Evolutionary conservation across 2,329 filamentous ascomycete species (phyloP).

Genomic region (Mariannaea sp.): DNA sequence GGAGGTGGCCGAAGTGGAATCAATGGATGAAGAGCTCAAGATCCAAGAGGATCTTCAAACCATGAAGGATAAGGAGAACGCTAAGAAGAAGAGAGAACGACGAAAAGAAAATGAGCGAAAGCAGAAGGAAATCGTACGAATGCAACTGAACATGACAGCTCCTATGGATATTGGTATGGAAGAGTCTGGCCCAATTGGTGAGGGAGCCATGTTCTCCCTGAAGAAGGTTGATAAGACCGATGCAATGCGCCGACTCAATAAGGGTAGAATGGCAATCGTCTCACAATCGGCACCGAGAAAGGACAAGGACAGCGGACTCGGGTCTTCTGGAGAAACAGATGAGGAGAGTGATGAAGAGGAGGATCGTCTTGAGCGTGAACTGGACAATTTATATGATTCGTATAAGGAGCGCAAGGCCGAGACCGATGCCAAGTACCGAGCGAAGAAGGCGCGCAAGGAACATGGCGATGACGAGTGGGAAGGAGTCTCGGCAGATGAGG

Average conservation of each 20-base stretch:
- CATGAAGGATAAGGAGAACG: constrained; percentile 77
- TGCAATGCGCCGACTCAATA: constrained; percentile 63
- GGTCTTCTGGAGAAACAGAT: constrained; percentile 59
- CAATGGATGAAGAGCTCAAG: constrained; percentile 93
- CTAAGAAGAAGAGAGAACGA: constrained; percentile 81
- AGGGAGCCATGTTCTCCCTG: constrained; percentile 84
- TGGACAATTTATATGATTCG: constrained; percentile 85
- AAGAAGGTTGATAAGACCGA: constrained; percentile 80
- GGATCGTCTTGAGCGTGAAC: constrained; percentile 80
- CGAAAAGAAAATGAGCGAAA: constrained; percentile 91
- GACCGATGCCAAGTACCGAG: constrained; percentile 82
- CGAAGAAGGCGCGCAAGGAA: constrained; percentile 84
- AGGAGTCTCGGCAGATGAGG: constrained; percentile 75
- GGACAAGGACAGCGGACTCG: constrained; percentile 64
- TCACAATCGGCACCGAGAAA: constrained; percentile 59
- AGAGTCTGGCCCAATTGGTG: constrained; percentile 76
- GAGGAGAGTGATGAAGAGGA: constrained; percentile 76
- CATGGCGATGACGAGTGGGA: constrained; percentile 90
- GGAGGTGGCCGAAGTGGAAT: constrained; percentile 80
- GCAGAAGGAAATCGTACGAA: constrained; percentile 89
- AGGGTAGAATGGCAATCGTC: constrained; percentile 77
- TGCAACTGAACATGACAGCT: constrained; percentile 97
- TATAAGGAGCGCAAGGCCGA: constrained; percentile 82
- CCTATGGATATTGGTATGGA: constrained; percentile 96
- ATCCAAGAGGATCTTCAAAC: constrained; percentile 86